phyloP scores from a whole-genome alignment of 148 eudicot genomes.

The Chenopodium berlandieri region DNA sequence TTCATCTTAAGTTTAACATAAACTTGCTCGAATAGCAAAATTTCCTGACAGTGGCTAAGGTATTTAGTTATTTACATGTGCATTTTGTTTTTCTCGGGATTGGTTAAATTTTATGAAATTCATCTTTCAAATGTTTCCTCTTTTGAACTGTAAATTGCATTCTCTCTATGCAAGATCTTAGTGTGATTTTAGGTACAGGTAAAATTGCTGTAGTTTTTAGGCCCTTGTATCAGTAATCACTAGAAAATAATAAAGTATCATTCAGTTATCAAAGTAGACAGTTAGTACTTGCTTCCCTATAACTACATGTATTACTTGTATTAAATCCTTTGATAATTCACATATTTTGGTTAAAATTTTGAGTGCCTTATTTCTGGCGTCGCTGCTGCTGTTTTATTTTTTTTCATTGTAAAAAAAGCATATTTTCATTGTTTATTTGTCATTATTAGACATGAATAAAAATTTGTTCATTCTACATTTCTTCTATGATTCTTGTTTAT shows the following conservation, averaged over 20 bases:
- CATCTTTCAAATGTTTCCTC: background rate
- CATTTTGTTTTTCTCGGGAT: no score
- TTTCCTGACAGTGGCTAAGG: no score
- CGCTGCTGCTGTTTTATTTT: background rate
- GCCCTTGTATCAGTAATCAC: background rate
- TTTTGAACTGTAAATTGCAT: background rate
- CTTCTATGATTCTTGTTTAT: no score
- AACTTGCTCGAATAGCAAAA: no score
- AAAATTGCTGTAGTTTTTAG: background rate
- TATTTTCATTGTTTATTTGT: background rate
- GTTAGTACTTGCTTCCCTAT: no score
- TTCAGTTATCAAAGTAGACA: no score
- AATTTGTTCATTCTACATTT: background rate
- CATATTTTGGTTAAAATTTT: background rate
- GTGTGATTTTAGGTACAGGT: background rate
- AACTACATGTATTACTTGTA: no score
- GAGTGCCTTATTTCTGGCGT: background rate
- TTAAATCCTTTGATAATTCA: background rate
- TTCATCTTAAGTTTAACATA: no score
- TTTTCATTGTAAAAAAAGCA: background rate
- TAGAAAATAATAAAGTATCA: no score
- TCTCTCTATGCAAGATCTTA: background rate
- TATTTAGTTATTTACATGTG: no score
- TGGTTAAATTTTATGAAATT: no score
- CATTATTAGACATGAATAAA: background rate